phyloP scores from a whole-genome alignment of 768 basidiomycete genomes.

The Porphyrellus cyaneotinctus region DNA sequence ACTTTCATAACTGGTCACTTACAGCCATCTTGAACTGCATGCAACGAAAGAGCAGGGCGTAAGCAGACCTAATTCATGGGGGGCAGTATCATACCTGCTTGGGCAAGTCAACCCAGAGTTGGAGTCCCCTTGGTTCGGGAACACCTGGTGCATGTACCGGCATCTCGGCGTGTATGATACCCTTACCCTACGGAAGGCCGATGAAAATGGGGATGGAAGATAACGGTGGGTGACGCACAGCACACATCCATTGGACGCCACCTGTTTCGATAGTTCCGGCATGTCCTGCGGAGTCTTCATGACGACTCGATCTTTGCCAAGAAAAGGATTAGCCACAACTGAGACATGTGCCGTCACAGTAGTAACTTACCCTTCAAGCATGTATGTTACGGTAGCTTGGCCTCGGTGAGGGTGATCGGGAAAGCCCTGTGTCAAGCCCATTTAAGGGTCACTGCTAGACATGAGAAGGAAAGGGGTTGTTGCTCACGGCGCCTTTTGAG shows the following conservation, averaged over 20 bases:
- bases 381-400: slow-evolving; percentile 85
- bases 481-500: slow-evolving; percentile 59
- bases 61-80: slow-evolving; percentile 14
- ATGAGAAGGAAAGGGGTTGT: not conserved
- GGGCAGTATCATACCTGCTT: slow-evolving; percentile 45
- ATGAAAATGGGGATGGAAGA: not conserved
- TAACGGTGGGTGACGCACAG: slow-evolving; percentile 40
- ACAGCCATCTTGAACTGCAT: slow-evolving; percentile 72
- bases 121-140: slow-evolving; percentile 78
- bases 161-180: slow-evolving; percentile 87
- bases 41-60: slow-evolving; percentile 21
- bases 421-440: slow-evolving; percentile 54
- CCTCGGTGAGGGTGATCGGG: slow-evolving; percentile 94
- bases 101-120: slow-evolving; percentile 84
- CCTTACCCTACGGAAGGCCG: slow-evolving; percentile 42
- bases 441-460: not conserved
- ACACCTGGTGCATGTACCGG: slow-evolving; percentile 66
- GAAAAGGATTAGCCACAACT: not conserved
- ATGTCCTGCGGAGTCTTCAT: slow-evolving; percentile 92
- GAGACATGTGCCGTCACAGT: not conserved
- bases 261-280: slow-evolving; percentile 71
- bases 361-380: slow-evolving; percentile 66
- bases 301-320: slow-evolving; percentile 55
- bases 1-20: slow-evolving; percentile 19
- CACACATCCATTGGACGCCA: slow-evolving; percentile 95